These are phyloP conservation scores for Parsonsia alboflavescens DNA, from an alignment of 257 asterid genomes.

Conservation along the genomic window DNA sequence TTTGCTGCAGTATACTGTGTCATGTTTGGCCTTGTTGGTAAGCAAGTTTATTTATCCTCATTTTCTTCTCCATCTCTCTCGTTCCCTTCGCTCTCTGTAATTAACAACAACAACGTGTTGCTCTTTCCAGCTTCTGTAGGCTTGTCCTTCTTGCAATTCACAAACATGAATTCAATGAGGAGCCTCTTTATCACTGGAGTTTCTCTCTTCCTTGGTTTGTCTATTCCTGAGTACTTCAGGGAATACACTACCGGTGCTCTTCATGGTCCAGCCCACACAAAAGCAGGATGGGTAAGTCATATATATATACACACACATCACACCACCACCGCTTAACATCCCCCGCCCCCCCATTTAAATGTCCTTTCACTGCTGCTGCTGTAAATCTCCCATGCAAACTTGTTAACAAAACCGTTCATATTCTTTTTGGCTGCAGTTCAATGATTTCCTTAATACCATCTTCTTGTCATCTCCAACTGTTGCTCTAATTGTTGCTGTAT, in stretches of 20 bases:
- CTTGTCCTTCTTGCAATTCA: slow-evolving; percentile 84
- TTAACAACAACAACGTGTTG: not conserved
- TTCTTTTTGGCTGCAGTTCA: slow-evolving; percentile 55
- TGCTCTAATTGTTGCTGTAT: slow-evolving; percentile 65
- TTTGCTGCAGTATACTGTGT: slow-evolving; percentile 90
- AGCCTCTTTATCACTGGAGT: slow-evolving; percentile 85
- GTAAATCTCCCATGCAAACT: not conserved
- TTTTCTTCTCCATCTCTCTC: not conserved
- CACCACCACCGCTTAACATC: not conserved
- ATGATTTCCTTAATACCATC: slow-evolving; percentile 82
- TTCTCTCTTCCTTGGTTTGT: slow-evolving; percentile 83
- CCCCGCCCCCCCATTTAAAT: not conserved
- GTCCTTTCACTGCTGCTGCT: too few species aligned
- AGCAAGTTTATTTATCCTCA: slow-evolving; percentile 12
- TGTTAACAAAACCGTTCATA: not conserved
- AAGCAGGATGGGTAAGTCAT: slow-evolving; percentile 86
- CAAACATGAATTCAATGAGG: slow-evolving; percentile 97
- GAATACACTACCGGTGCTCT: slow-evolving; percentile 71
- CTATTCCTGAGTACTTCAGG: slow-evolving; percentile 91
- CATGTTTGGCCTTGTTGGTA: slow-evolving; percentile 89
- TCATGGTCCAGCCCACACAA: slow-evolving; percentile 86
- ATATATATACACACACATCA: too few species aligned
- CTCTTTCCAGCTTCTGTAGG: slow-evolving; percentile 81
- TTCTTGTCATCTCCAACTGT: slow-evolving; percentile 84
- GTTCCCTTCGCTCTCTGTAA: not conserved